A percentile compares a stretch with the other conserved stretches of the same genome.
These are phyloP conservation scores for Gelatoporia subvermispora DNA, from an alignment of 768 basidiomycete genomes.

Conservation along the genomic window DNA sequence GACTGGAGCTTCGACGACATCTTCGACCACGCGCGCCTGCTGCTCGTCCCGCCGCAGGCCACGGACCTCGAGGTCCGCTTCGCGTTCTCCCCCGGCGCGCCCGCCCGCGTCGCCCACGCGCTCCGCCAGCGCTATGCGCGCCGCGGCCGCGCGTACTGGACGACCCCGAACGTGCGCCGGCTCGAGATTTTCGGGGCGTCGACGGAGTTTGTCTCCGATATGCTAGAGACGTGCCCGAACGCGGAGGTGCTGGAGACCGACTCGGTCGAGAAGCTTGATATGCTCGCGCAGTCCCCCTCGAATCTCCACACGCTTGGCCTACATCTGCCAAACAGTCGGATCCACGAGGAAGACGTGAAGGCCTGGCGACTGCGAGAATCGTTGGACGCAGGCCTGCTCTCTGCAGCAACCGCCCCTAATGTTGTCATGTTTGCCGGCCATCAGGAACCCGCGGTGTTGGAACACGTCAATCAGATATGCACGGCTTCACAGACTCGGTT, in stretches of 20 bases:
- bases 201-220: conserved; percentile 12
- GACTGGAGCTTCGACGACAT: conserved; percentile 31
- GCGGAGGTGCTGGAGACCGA: conserved; percentile 11
- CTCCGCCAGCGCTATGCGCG: conserved; percentile 14
- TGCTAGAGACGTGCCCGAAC: conserved; percentile 10
- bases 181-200: conserved; percentile 5
- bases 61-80: conserved; percentile 30
- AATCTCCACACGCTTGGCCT: conserved; percentile 13
- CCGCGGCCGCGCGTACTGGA: conserved; percentile 23
- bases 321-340: background rate
- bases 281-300: conserved; percentile 7
- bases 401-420: too few species aligned
- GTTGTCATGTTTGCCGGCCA: too few species aligned
- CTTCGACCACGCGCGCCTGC: conserved; percentile 27
- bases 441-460: too few species aligned
- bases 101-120: conserved; percentile 18
- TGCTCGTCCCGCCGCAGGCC: conserved; percentile 28
- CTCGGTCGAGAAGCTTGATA: conserved; percentile 6
- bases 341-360: conserved; percentile 7
- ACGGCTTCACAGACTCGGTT: too few species aligned
- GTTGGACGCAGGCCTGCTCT: conserved; percentile 7
- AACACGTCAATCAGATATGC: too few species aligned
- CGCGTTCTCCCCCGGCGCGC: conserved; percentile 18
- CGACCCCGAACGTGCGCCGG: conserved; percentile 29
- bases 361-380: conserved; percentile 11